Conservation (phyloP, 768 basidiomycete species). For the Tulasnella sp. region DNA sequence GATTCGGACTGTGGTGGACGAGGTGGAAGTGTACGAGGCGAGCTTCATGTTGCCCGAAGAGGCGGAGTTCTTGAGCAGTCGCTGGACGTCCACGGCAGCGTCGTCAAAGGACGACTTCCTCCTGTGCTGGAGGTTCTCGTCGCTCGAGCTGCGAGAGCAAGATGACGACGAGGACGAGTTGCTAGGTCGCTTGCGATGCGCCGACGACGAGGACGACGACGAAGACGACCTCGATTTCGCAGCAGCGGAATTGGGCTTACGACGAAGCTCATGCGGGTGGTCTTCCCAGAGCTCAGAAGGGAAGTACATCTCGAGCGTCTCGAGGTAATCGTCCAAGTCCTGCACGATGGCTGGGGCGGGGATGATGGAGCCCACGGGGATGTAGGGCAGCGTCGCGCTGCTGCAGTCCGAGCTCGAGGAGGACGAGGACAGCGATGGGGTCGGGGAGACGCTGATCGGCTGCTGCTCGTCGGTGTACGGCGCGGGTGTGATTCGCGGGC, state of each 20-base stretch:
- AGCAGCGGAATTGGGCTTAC: not conserved
- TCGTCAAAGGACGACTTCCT: not conserved
- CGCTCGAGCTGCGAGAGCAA: not conserved
- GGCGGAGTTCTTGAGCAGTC: not conserved
- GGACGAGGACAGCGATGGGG: slow-evolving; percentile 14
- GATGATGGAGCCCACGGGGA: slow-evolving; percentile 13
- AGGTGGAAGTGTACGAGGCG: not conserved
- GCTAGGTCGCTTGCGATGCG: not conserved
- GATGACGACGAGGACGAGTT: not conserved
- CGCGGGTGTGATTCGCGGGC: not conserved
- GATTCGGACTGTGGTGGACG: not conserved
- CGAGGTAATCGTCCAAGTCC: slow-evolving; percentile 20
- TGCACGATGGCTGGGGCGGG: not conserved
- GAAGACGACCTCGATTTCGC: not conserved
- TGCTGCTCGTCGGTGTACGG: not conserved
- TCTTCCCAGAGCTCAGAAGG: slow-evolving; percentile 9
- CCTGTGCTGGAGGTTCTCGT: not conserved
- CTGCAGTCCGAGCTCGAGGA: not conserved
- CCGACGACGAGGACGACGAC: too few relatives aligned
- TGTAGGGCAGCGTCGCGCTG: not conserved
- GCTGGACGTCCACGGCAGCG: not conserved
- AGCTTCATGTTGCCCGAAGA: not conserved
- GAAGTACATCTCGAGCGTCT: slow-evolving; percentile 17
- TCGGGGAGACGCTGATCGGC: not conserved
- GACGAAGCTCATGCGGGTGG: not conserved